phyloP scores from a whole-genome alignment of 331 rosid species.

The Rosa hybrid region DNA sequence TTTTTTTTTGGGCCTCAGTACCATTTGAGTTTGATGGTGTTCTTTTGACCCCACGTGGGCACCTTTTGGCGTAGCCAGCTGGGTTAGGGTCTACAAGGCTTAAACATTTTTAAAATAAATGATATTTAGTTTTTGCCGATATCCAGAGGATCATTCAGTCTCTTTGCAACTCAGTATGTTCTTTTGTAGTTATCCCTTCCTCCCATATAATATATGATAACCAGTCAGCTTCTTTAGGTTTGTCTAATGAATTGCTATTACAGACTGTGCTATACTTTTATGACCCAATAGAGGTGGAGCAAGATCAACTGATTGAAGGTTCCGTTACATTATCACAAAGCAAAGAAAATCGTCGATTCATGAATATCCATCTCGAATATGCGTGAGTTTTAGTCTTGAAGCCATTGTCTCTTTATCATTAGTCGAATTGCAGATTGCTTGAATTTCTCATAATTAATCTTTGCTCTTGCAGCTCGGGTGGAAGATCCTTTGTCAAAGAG shows the following conservation, averaged over 20 bases:
- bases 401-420: background rate
- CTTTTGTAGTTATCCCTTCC: background rate
- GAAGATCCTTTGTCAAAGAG: conserved; percentile 86
- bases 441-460: conserved; percentile 12
- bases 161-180: background rate
- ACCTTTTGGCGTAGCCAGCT: background rate
- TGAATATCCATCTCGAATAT: conserved; percentile 96
- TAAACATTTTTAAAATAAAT: background rate
- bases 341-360: conserved; percentile 91
- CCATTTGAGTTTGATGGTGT: background rate
- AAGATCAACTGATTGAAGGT: conserved; percentile 96
- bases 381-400: conserved; percentile 55
- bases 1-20: background rate
- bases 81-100: background rate
- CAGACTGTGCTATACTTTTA: conserved; percentile 92
- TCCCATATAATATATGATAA: background rate
- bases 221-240: background rate
- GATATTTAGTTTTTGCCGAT: background rate
- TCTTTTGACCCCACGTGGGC: background rate
- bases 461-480: conserved; percentile 78
- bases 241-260: conserved; percentile 31
- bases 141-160: conserved; percentile 2
- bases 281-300: conserved; percentile 93
- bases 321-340: conserved; percentile 82
- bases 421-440: conserved; percentile 5